Evolutionary conservation across 352 stramenopile species (phyloP), one percentile per base, ranked within the genome.

Genomic region (Globisporangium radiosum): DNA sequence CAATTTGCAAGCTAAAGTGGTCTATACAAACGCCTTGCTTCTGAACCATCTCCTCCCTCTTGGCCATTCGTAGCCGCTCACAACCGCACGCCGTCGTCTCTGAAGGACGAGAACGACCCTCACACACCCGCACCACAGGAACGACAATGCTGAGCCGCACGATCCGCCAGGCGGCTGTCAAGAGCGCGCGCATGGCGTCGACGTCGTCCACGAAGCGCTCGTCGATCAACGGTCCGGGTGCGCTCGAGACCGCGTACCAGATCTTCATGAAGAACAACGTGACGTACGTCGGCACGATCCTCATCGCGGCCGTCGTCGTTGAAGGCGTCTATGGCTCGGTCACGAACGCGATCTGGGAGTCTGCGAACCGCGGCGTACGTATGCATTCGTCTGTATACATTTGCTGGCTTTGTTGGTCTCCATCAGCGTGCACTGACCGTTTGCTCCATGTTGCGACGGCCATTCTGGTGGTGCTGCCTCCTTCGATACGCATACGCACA

Each of bases 231-330:
- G 85, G 85, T 61, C 84, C 86, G 52, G 83, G 85, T 47, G 59
- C 68, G 25, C 48, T 92, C 37, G 72, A 92, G 59, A 62, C 53
- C 45, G 58, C 82, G 52, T 94, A 94, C 76, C 75, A 83, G 57
- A 49, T 72, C 42, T 85, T 94, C 71, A 90, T 92, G 79, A 90
- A 89, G 73, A 87, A 71, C 70, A 83, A 90, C 65, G 66, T 85
- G 36, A 81, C 80, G 40, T 94, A 94, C 74, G 74, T 94, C 53
- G 81, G 78, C 45, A 88, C 82, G 51, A 75, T 94, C 58, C 62
- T 94, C 51, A 64, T 85, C 45, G 85, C 81, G 42, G 70, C 76
- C 39, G 59, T 94, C 39, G 68, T 88, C 39, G 80, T 80, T 54
- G 85, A 94, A 66, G 71, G 70, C 56, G 70, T 90, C 57, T 94